A percentile compares a stretch with the other conserved stretches of the same genome.
phyloP scores from a whole-genome alignment of 129 eudicot genomes.

The Centrapalus pauciflorus region DNA sequence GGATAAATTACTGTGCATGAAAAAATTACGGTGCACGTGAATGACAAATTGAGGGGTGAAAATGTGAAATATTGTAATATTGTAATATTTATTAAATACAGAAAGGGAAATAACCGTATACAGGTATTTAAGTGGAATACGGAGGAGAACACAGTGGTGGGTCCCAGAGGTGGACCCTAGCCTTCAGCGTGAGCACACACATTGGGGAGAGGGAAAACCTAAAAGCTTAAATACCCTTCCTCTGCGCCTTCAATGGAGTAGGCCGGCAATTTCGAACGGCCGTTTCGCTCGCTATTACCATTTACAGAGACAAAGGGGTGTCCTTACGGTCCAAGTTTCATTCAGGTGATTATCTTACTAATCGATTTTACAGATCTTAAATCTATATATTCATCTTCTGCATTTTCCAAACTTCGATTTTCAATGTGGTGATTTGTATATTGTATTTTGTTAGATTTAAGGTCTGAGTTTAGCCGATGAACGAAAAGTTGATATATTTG shows the following conservation, averaged over 20 bases:
- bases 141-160: slow-evolving; percentile 9
- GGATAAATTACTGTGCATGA: too few species aligned
- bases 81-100: too few species aligned
- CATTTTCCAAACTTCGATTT: background rate
- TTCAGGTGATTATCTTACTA: slow-evolving; percentile 3
- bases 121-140: too few species aligned
- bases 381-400: background rate
- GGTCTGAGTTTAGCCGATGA: background rate
- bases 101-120: too few species aligned
- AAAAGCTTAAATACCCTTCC: slow-evolving; percentile 18
- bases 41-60: too few species aligned
- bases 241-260: slow-evolving; percentile 2
- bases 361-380: background rate
- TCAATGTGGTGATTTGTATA: slow-evolving; percentile 7
- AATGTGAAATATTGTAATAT: too few species aligned
- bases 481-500: background rate
- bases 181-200: slow-evolving; percentile 15
- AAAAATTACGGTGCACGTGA: too few species aligned
- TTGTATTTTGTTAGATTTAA: slow-evolving; percentile 2
- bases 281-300: slow-evolving; percentile 6
- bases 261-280: slow-evolving; percentile 26
- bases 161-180: slow-evolving; percentile 16
- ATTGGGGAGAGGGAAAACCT: slow-evolving; percentile 16
- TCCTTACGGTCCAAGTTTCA: background rate
- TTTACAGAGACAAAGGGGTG: background rate